Base-by-base conservation (phyloP, 345 rosid genomes). In the Ceriops zippeliana region DNA sequence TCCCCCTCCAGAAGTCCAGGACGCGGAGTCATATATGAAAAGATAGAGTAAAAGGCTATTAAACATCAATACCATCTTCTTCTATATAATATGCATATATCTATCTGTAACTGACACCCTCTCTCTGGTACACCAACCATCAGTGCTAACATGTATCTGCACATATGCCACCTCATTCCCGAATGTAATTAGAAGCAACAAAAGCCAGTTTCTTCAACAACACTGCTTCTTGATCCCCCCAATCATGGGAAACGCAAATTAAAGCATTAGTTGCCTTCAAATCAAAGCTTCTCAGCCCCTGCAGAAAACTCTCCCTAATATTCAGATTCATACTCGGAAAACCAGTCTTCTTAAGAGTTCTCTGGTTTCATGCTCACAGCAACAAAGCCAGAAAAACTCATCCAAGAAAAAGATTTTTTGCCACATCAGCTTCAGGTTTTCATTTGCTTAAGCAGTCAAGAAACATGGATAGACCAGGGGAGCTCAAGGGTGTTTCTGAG, bases 231-330 rank as follows among this genome's bases (percentile, higher is more conserved):
- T 5, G 7, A 21, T 20, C 24, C 27, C 6, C 49, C 6, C 49
- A 30, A 77, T 73, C 77, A 63, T 76, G 72, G 63, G 31, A 76
- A 22, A 78, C 75, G 86, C 84, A 81, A 84, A 67, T 80, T 78
- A 87, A 86, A 76, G 70, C 84, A 81, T 78, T 85, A 56, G 68
- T 74, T 81, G 76, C 83, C 88, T 83, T 85, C 68, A 81, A 63
- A 80, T 72, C 84, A 75, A 87, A 85, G 88, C 80, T 90, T 84
- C 69, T 85, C 21, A 80, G 47, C 6, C 85, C 83, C 72, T 85
- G 82, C 81, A 86, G 58, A 70, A 81, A 78, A 65, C 78, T 86
- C 24, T 56, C 77, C 52, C 52, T 58, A 52, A 22, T 38, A 79
- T 82, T 85, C 82, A 82, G 74, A 51, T 78, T 87, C 80, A 81